These are phyloP conservation scores for Evansstolkia leycettana DNA, from an alignment of 495 filamentous ascomycete species.

Conservation along the genomic window DNA sequence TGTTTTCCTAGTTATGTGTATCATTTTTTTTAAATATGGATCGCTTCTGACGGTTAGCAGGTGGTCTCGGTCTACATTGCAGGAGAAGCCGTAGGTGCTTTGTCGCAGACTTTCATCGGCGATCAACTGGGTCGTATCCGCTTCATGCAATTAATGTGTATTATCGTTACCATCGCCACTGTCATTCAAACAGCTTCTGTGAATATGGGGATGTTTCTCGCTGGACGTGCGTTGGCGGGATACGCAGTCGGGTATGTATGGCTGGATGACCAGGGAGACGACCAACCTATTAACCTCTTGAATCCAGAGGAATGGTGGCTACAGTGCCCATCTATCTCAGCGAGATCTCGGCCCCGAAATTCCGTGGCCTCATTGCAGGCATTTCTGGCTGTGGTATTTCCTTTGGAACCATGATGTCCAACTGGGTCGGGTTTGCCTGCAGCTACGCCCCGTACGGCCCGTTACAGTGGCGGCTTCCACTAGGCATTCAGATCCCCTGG, in stretches of 20 bases:
- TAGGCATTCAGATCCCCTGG: constrained; percentile 48
- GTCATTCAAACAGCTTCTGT: constrained; percentile 43
- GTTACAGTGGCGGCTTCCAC: constrained; percentile 44
- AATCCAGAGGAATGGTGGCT: constrained; percentile 35
- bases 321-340: constrained; percentile 48
- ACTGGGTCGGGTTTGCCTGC: constrained; percentile 48
- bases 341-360: constrained; percentile 41
- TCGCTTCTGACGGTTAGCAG: constrained; percentile 10
- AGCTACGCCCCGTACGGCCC: constrained; percentile 40
- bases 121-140: constrained; percentile 45
- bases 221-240: constrained; percentile 42
- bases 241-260: constrained; percentile 38
- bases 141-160: constrained; percentile 46
- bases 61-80: constrained; percentile 50
- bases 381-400: constrained; percentile 46
- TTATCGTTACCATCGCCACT: constrained; percentile 44
- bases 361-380: constrained; percentile 44
- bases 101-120: constrained; percentile 39
- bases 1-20: constrained; percentile 4
- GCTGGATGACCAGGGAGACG: no score
- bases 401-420: constrained; percentile 45
- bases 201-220: constrained; percentile 49
- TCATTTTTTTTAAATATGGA: background rate
- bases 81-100: constrained; percentile 41
- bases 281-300: background rate